phyloP scores from a whole-genome alignment of 176 grass and related monocot genomes.

The Paspalum vaginatum region DNA sequence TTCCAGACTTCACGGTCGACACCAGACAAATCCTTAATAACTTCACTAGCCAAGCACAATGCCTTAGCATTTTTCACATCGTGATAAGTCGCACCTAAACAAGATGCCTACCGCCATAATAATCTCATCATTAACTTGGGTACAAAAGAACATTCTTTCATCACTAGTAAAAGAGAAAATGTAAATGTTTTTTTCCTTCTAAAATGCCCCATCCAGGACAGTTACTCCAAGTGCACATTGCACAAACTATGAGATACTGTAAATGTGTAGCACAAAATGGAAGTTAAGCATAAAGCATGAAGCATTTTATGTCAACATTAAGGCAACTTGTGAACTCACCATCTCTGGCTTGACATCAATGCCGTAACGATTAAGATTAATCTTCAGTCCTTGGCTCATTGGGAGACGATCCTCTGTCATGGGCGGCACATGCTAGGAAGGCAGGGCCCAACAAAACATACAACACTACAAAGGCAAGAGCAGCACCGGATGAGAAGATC shows the following conservation, averaged over 20 bases:
- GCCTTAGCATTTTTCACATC: not conserved
- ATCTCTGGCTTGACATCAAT: conserved; percentile 27
- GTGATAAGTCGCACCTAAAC: not conserved
- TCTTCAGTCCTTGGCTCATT: too few species aligned
- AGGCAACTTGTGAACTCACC: conserved; percentile 22
- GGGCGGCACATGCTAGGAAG: too few species aligned
- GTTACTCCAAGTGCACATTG: too few species aligned
- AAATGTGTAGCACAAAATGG: too few species aligned
- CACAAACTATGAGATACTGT: too few species aligned
- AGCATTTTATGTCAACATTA: not conserved
- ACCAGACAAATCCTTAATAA: conserved; percentile 23
- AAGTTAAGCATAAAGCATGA: not conserved
- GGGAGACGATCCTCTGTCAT: too few species aligned
- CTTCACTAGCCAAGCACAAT: not conserved
- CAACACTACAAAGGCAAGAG: too few species aligned
- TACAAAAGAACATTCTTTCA: not conserved
- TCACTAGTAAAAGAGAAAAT: not conserved
- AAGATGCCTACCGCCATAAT: conserved; percentile 1
- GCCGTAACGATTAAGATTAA: too few species aligned
- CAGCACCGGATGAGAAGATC: too few species aligned
- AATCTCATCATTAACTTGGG: not conserved
- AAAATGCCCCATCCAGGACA: too few species aligned
- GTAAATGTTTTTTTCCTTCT: not conserved
- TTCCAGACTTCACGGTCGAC: not conserved
- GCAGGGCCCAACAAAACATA: too few species aligned